Evolutionary conservation across 305 asterid genomes (phyloP).

Genomic region (Fraxinus angustifolia): DNA sequence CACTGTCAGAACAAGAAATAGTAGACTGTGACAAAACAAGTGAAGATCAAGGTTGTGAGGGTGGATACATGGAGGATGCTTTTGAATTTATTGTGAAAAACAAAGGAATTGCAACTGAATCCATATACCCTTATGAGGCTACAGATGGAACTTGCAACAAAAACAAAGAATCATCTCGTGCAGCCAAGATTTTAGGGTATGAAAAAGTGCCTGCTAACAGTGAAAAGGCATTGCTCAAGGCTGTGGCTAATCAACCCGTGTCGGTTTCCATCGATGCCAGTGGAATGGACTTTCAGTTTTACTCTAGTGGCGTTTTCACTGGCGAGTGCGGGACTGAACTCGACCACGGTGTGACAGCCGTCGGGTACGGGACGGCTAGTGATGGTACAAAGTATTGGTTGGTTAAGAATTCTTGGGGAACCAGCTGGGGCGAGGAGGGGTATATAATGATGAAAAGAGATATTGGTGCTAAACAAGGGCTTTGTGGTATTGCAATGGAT

Average conservation of each 20-base stretch:
- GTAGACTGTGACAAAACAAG: constrained; percentile 54
- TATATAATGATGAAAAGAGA: constrained; percentile 46
- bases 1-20: constrained; percentile 58
- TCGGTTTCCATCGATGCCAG: constrained; percentile 60
- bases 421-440: constrained; percentile 49
- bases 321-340: constrained; percentile 49
- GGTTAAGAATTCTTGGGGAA: constrained; percentile 59
- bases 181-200: constrained; percentile 41
- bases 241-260: constrained; percentile 50
- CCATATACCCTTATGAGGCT: constrained; percentile 46
- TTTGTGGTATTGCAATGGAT: constrained; percentile 62
- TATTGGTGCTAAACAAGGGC: constrained; percentile 40
- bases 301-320: constrained; percentile 41
- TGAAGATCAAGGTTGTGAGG: constrained; percentile 49
- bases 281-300: constrained; percentile 47
- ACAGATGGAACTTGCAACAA: constrained; percentile 46
- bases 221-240: constrained; percentile 39
- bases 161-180: constrained; percentile 34
- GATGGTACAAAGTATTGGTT: constrained; percentile 50
- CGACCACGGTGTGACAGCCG: constrained; percentile 52
- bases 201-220: constrained; percentile 45
- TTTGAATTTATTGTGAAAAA: constrained; percentile 43
- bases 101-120: constrained; percentile 46
- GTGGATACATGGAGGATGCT: constrained; percentile 48
- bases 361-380: constrained; percentile 36